Percentiles rank a stretch among this genome's conserved stretches.
phyloP scores from a whole-genome alignment of 805 yeast genomes.

The Saccharomycopsis microspora region DNA sequence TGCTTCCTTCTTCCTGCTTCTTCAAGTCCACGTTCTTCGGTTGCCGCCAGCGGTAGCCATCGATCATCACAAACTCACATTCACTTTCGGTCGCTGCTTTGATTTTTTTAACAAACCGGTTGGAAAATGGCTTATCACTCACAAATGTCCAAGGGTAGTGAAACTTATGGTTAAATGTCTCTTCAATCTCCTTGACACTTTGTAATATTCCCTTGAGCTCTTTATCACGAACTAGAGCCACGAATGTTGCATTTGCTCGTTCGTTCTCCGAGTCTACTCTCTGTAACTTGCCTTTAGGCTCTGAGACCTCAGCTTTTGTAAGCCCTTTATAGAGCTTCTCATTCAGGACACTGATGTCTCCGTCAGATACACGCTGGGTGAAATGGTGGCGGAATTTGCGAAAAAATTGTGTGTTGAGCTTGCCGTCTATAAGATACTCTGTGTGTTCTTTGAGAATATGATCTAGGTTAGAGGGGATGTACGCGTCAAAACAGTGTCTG shows the following conservation, averaged over 20 bases:
- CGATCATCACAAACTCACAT: slow-evolving; percentile 30
- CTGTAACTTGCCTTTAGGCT: slow-evolving; percentile 34
- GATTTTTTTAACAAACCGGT: slow-evolving; percentile 39
- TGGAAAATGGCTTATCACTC: slow-evolving; percentile 57
- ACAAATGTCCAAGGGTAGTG: slow-evolving; percentile 73
- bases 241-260: slow-evolving; percentile 59
- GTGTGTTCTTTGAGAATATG: neutral
- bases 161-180: slow-evolving; percentile 54
- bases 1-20: slow-evolving; percentile 31
- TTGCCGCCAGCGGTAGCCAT: slow-evolving; percentile 25
- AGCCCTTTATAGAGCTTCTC: slow-evolving; percentile 27
- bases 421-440: neutral
- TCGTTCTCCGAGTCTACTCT: slow-evolving; percentile 4
- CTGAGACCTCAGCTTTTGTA: slow-evolving; percentile 27
- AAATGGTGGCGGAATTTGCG: slow-evolving; percentile 6
- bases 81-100: slow-evolving; percentile 25
- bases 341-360: slow-evolving; percentile 21
- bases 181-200: slow-evolving; percentile 52
- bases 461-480: slow-evolving; percentile 1
- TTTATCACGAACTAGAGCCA: slow-evolving; percentile 55
- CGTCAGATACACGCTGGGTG: slow-evolving; percentile 1
- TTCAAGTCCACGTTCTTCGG: slow-evolving; percentile 30
- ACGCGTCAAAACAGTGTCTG: neutral
- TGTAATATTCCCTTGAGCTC: slow-evolving; percentile 38
- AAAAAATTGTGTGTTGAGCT: slow-evolving; percentile 4